Evolutionary conservation across 371 early-diverging fungal genomes (phyloP), one percentile per base, ranked within the genome.

Genomic region (Mortierella sp.): DNA sequence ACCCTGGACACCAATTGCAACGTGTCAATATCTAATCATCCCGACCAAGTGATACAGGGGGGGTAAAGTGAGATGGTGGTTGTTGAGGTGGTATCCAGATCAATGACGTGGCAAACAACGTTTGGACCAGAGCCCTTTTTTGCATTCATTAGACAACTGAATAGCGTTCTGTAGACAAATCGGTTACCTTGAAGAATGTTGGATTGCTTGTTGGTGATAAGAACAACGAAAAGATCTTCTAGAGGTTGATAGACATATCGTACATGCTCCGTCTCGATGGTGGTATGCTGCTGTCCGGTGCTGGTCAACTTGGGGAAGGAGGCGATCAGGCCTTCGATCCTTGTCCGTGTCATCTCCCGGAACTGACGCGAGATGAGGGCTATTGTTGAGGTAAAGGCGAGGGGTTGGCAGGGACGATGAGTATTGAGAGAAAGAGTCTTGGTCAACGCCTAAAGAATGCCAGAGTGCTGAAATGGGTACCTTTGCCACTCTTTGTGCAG

Each of bases 241-340:
- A 96, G 86, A 21, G 98, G 98, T 83, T 97, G 93, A 82, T 97
- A 98, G 49, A 98, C 96, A 73, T 95, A 98, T 57, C 99, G 94
- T 19, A 98, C 95, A 52, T 93, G 84, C 41, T 98, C 99, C 1
- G 97, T 98, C 71, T 98, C 98, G 39, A 97, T 91, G 45, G 94
- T 96, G 17, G 99, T 98, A 69, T 97, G 98, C 83, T 98, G 97
- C 68, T 95, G 93, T 19, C 92, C 93, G 6, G 89, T 82, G 53
- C 91, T 89, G 57, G 97, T 93, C 57, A 98, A 85, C 81, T 97
- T 97, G 8, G 99, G 98, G 69, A 98, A 98, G 43, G 96, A 95
- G 14, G 95, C 93, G 53, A 98, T 82, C 47, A 98, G 84, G 17
- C 97, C 97, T 80, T 98, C 98, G 65, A 97, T 96, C 67, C 96